Evolutionary conservation across 2,329 filamentous ascomycete genomes (phyloP), one percentile per base, ranked within the genome.

Genomic region (Emergomyces pasteurianus): DNA sequence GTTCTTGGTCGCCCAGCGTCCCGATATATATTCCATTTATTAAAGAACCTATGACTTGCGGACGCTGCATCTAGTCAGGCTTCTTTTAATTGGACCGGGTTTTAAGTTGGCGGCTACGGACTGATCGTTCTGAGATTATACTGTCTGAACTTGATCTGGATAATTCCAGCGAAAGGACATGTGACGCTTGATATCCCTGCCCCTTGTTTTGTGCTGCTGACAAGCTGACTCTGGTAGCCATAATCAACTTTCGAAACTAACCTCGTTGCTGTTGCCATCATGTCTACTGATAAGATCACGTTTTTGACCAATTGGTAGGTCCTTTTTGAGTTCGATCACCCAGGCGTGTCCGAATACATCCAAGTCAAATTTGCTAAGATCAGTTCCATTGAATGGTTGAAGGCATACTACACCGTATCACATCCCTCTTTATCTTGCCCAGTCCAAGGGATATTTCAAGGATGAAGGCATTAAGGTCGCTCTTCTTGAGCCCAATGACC

Each of bases 141-240:
- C 86, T 86, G 85, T 81, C 77, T 78, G 81, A 89, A 90, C 86
- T 89, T 89, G 86, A 89, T 88, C 86, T 88, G 85, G 84, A 86
- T 86, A 88, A 89, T 88, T 81, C 86, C 86, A 88, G 87, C 87
- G 87, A 86, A 89, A 89, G 87, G 84, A 89, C 83, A 86, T 89
- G 87, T 87, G 87, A 86, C 83, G 84, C 84, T 80, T 77, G 73
- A 69, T 74, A 70, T 71, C 67, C 69, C 65, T 73, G 72, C 73
- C 70, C 70, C 62, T 61, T 68, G 70, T 67, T 63, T 64, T 66
- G 62, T 63, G 61, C 63, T 63, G 61, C 65, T 65, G 67, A 64
- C 65, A 67, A 72, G 63, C 70, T 73, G 64, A 73, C 70, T 63
- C 23, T 55, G 47, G 49, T 36, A 54, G 47, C 47, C 38, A 23